Conservation (phyloP, 495 filamentous ascomycete genomes). For the Penicillium soppii region DNA sequence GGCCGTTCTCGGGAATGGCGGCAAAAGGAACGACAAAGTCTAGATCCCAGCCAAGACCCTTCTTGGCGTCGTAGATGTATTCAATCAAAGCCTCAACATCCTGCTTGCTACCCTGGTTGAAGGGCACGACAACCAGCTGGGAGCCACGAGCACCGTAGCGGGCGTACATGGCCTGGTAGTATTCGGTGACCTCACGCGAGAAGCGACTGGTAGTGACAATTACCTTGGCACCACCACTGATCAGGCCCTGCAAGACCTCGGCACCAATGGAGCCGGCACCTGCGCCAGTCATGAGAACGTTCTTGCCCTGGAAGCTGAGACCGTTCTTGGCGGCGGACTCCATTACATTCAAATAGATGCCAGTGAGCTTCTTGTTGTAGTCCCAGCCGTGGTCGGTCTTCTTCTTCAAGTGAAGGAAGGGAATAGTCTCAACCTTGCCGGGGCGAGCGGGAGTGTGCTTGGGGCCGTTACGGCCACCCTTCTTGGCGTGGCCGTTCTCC, state of each 20-base stretch:
- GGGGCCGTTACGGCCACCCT: slow-evolving; percentile 57
- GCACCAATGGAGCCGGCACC: slow-evolving; percentile 97
- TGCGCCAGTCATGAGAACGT: slow-evolving; percentile 97
- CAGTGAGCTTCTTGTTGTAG: slow-evolving; percentile 97
- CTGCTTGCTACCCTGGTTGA: slow-evolving; percentile 98
- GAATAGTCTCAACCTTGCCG: slow-evolving; percentile 94
- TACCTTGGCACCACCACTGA: slow-evolving; percentile 95
- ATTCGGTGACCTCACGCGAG: slow-evolving; percentile 96
- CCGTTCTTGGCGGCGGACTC: slow-evolving; percentile 84
- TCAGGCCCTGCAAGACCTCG: slow-evolving; percentile 94
- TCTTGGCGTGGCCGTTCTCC: slow-evolving; percentile 70
- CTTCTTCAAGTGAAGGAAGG: slow-evolving; percentile 95
- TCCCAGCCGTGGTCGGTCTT: slow-evolving; percentile 96
- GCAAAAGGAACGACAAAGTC: slow-evolving; percentile 97
- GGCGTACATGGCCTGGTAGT: slow-evolving; percentile 98
- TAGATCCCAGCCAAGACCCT: slow-evolving; percentile 95
- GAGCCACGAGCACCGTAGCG: slow-evolving; percentile 90
- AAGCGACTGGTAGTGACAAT: slow-evolving; percentile 94
- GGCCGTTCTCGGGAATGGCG: slow-evolving; percentile 95
- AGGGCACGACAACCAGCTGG: slow-evolving; percentile 95
- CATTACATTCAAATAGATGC: slow-evolving; percentile 84
- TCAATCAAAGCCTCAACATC: slow-evolving; percentile 90
- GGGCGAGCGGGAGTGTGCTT: slow-evolving; percentile 61
- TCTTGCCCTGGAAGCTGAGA: slow-evolving; percentile 90
- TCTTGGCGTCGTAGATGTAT: slow-evolving; percentile 97